phyloP scores from a whole-genome alignment of 2,329 filamentous ascomycete species.

The Samsoniella hepiali region DNA sequence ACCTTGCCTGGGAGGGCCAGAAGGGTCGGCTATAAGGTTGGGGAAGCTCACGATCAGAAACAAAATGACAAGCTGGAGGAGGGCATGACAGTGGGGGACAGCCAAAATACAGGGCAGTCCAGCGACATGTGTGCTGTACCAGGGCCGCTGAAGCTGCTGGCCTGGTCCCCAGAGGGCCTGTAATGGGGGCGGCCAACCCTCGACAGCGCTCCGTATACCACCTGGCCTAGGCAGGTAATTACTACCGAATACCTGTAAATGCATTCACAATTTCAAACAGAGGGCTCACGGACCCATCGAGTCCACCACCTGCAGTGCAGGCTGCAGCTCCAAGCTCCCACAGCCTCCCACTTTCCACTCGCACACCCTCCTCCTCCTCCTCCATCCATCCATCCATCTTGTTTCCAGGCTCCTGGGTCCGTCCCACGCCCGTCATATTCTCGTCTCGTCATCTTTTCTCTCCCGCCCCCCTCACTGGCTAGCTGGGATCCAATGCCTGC shows the following conservation, averaged over 20 bases:
- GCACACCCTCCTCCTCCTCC: background rate
- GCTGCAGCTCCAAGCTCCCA: background rate
- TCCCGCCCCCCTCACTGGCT: background rate
- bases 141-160: background rate
- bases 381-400: background rate
- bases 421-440: background rate
- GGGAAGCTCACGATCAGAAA: too few species aligned
- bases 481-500: background rate
- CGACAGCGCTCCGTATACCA: too few species aligned
- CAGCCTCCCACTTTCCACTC: background rate
- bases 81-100: too few species aligned
- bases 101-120: background rate
- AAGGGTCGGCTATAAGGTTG: too few species aligned
- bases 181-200: too few species aligned
- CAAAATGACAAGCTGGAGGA: too few species aligned
- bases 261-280: too few species aligned
- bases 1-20: too few species aligned
- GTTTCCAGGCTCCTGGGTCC: conserved; percentile 15
- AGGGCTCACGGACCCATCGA: too few species aligned
- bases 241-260: too few species aligned
- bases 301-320: too few species aligned
- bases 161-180: background rate
- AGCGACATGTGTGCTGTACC: background rate
- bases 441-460: background rate
- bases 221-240: too few species aligned